Evolutionary conservation across 78 protist genomes (phyloP), one percentile per base, ranked within the genome.

Genomic region (Parvularia atlantis): DNA sequence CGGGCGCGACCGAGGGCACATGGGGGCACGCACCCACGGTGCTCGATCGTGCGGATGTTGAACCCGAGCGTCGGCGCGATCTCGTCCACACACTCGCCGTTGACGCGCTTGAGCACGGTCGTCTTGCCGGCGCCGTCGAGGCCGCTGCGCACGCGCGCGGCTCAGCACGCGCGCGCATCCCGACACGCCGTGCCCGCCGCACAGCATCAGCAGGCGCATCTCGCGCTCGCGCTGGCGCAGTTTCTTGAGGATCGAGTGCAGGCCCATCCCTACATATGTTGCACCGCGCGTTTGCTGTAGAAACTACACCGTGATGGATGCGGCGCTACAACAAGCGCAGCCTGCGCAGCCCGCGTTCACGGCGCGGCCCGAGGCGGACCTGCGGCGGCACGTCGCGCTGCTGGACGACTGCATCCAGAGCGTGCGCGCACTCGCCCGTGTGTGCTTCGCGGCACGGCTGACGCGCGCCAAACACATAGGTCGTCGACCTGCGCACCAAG

Each of bases 71-170:
- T 97, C 0, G 99, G 99, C 20, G 80, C 44, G 36, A 95, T 93
- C 4, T 40, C 36, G 30, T 75, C 66, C 0, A 90, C 91, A 54
- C 85, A 92, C 62, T 95, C 95, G 14, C 94, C 95, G 69, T 86
- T 89, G 69, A 97, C 76, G 46, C 70, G 54, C 61, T 95, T 95
- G 53, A 94, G 66, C 26, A 94, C 80, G 3, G 99, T 97, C 13
- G 99, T 97, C 73, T 97, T 97, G 50, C 99, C 99, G 1, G 99
- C 97, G 53, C 94, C 93, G 74, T 97, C 98, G 11, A 95, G 79
- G 20, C 99, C 99, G 0, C 91, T 88, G 69, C 36, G 28, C 33
- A 30, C 14, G 31, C 20, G 43, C 16, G 16, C 7, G 31, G 44
- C 31, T 54, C 5, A 37, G 19, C 17, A 4, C 56, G 28, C n/a